Evolutionary conservation across 1,139 yeast species (phyloP).

Genomic region (Groenewaldozyma auringiensis): DNA sequence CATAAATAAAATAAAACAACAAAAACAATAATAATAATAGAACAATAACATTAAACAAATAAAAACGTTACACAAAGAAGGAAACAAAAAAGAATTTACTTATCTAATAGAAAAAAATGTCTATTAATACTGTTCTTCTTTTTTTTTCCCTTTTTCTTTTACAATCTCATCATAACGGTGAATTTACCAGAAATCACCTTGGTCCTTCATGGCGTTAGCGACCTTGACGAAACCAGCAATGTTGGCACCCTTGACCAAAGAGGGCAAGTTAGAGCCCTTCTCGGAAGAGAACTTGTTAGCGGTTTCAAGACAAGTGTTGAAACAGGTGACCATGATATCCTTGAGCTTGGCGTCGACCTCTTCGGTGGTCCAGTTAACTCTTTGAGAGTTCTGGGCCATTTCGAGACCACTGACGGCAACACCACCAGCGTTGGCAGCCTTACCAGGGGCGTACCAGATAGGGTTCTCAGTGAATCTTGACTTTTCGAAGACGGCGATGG

Average conservation of each 20-base stretch:
- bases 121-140: too few species aligned
- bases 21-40: neutral
- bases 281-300: conserved; percentile 75
- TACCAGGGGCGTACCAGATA: conserved; percentile 99
- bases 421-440: conserved; percentile 99
- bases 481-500: conserved; percentile 88
- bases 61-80: neutral
- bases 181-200: conserved; percentile 65
- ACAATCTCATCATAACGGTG: too few species aligned
- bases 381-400: conserved; percentile 98
- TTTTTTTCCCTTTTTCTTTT: neutral
- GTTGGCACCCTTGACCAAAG: conserved; percentile 97
- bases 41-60: neutral
- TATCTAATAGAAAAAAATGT: too few species aligned
- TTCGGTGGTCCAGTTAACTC: conserved; percentile 80
- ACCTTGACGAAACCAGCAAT: conserved; percentile 98
- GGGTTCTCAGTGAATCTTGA: conserved; percentile 55
- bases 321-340: conserved; percentile 88
- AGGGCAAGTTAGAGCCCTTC: conserved; percentile 63
- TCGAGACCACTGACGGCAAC: conserved; percentile 97
- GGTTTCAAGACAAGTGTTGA: conserved; percentile 85
- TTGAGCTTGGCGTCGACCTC: conserved; percentile 84
- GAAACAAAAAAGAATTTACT: conserved; percentile 5
- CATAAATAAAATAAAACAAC: neutral
- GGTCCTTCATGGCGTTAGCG: conserved; percentile 96